A percentile compares a stretch with the other conserved stretches of the same genome.
phyloP scores from a whole-genome alignment of 164 flowering plant species.

The Cinnamomum micranthum region DNA sequence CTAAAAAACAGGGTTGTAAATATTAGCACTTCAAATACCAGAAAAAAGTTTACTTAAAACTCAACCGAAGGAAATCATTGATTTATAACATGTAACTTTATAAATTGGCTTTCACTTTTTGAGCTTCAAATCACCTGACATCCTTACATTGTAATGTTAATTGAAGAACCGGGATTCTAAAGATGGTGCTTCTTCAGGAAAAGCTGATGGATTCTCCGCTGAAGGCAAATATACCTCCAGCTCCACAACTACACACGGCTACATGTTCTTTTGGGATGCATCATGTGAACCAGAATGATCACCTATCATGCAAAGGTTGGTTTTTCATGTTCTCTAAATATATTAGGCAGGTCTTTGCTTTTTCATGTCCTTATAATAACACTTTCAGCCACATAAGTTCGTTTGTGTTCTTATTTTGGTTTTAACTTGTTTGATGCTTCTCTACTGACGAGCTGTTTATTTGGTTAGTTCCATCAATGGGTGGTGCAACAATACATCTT shows the following conservation, averaged over 20 bases:
- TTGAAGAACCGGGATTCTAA: conserved; percentile 33
- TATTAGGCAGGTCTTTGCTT: neutral
- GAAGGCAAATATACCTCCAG: conserved; percentile 33
- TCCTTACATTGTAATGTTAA: conserved; percentile 25
- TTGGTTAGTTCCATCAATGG: conserved; percentile 35
- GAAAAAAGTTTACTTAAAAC: too few species aligned
- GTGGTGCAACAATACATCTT: conserved; percentile 48
- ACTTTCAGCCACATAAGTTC: neutral
- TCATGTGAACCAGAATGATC: conserved; percentile 31
- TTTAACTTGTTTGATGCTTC: conserved; percentile 5
- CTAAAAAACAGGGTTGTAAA: neutral
- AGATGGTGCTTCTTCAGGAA: conserved; percentile 61
- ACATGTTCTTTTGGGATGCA: conserved; percentile 44
- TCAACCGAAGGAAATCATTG: neutral
- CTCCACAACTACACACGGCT: conserved; percentile 33
- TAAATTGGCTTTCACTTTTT: conserved; percentile 9
- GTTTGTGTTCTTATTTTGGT: neutral
- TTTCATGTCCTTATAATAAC: neutral
- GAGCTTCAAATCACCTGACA: neutral
- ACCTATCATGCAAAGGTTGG: conserved; percentile 59
- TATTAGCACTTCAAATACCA: neutral
- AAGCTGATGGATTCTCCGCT: conserved; percentile 57
- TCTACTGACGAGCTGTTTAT: conserved; percentile 11
- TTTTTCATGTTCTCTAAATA: neutral
- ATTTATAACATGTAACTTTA: neutral